These are phyloP conservation scores for Flaveria robusta DNA, from an alignment of 129 eudicot species.

Conservation along the genomic window DNA sequence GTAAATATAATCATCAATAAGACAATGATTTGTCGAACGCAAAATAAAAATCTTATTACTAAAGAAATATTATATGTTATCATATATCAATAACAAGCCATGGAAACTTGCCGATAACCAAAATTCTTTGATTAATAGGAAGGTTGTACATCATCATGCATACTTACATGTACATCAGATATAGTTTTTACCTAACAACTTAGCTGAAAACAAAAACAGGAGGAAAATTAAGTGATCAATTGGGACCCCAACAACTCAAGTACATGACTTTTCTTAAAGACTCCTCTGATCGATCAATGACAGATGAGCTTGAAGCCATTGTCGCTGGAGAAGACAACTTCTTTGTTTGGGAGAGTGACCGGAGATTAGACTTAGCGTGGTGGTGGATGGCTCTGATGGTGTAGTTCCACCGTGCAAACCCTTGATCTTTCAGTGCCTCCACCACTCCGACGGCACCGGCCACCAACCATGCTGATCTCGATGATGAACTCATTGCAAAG, in stretches of 20 bases:
- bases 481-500: constrained; percentile 5
- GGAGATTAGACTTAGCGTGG: constrained; percentile 37
- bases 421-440: constrained; percentile 34
- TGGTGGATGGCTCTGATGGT: constrained; percentile 24
- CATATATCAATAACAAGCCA: no score
- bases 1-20: no score
- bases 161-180: no score
- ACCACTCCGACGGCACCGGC: constrained; percentile 25
- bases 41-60: no score
- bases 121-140: no score
- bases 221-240: background rate
- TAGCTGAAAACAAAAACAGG: no score
- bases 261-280: constrained; percentile 39
- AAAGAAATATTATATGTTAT: no score
- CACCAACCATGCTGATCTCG: constrained; percentile 20
- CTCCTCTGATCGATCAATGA: background rate
- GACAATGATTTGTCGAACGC: no score
- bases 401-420: constrained; percentile 30
- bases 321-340: constrained; percentile 23
- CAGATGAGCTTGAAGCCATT: background rate
- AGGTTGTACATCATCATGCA: no score
- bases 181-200: no score
- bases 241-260: constrained; percentile 40
- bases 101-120: background rate
- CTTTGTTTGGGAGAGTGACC: constrained; percentile 32